Conservation (phyloP, 23 red algal genomes). For the Gracilaria vermiculophylla region DNA sequence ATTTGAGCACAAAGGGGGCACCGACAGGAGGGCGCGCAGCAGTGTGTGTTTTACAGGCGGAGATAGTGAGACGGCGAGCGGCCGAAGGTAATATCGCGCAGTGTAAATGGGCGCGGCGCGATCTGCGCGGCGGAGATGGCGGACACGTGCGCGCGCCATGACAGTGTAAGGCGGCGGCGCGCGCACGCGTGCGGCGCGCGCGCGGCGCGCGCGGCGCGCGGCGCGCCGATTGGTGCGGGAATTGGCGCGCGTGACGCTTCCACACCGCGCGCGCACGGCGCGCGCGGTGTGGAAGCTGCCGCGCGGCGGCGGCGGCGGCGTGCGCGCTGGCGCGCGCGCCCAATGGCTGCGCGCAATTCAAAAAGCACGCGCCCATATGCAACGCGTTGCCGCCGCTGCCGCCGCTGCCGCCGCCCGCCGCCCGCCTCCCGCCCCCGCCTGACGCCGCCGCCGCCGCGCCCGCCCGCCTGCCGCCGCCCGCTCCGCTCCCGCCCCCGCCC, state of each 20-base stretch:
- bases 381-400: neutral
- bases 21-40: too few species aligned
- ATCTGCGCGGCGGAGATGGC: too few species aligned
- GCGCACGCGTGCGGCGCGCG: neutral
- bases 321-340: neutral
- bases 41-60: too few species aligned
- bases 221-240: too few species aligned
- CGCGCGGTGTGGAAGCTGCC: neutral
- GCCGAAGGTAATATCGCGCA: too few species aligned
- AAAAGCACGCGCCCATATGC: neutral
- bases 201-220: conserved; percentile 17
- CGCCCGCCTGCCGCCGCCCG: neutral
- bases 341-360: neutral
- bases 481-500: neutral
- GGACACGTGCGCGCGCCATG: too few species aligned
- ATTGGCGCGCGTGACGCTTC: neutral
- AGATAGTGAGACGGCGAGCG: too few species aligned
- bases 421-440: neutral
- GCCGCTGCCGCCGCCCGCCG: neutral
- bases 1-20: too few species aligned
- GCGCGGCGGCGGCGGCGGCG: neutral
- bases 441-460: neutral
- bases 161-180: too few species aligned
- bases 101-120: neutral
- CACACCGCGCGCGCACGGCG: neutral